A percentile compares a stretch with the other conserved stretches of the same genome.
phyloP scores from a whole-genome alignment of 208 protist genomes.

The Crithidia sp. region DNA sequence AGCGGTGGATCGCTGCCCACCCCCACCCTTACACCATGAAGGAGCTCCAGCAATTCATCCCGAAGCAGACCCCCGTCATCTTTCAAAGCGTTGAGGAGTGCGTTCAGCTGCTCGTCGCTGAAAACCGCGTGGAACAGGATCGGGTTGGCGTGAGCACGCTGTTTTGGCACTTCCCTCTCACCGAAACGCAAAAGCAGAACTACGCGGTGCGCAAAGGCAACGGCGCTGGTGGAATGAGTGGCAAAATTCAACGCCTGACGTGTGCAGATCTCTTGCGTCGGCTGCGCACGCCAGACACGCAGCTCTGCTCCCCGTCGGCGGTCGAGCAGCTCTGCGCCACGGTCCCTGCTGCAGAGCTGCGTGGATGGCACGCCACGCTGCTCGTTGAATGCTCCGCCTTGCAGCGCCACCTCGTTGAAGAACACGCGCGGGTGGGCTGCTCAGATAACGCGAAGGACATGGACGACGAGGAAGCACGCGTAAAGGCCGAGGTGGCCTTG shows the following conservation, averaged over 20 bases:
- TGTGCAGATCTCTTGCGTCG: slow-evolving; percentile 20
- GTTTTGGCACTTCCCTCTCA: slow-evolving; percentile 82
- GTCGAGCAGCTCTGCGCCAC: slow-evolving; percentile 14
- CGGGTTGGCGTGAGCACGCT: slow-evolving; percentile 78
- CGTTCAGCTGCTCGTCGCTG: slow-evolving; percentile 76
- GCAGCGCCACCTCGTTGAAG: not conserved
- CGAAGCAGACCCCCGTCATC: slow-evolving; percentile 79
- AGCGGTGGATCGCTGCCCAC: slow-evolving; percentile 65
- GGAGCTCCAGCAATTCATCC: slow-evolving; percentile 63
- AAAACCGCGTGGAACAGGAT: slow-evolving; percentile 68
- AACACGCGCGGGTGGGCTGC: slow-evolving; percentile 4
- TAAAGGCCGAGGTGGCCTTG: too few relatives aligned
- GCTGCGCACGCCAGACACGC: not conserved
- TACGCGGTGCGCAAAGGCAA: not conserved
- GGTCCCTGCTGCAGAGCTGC: slow-evolving; percentile 3
- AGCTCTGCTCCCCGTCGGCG: not conserved
- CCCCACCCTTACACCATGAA: slow-evolving; percentile 83
- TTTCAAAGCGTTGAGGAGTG: slow-evolving; percentile 85
- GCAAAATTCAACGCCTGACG: not conserved
- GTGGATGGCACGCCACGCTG: slow-evolving; percentile 1
- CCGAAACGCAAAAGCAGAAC: slow-evolving; percentile 32
- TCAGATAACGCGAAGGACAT: slow-evolving; percentile 1
- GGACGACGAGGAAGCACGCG: not conserved
- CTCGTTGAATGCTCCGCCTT: not conserved
- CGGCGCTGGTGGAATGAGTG: not conserved